Percentiles rank a stretch among this genome's conserved stretches.
These are phyloP conservation scores for Pyrus pyrifolia DNA, from an alignment of 306 rosid species.

Conservation along the genomic window DNA sequence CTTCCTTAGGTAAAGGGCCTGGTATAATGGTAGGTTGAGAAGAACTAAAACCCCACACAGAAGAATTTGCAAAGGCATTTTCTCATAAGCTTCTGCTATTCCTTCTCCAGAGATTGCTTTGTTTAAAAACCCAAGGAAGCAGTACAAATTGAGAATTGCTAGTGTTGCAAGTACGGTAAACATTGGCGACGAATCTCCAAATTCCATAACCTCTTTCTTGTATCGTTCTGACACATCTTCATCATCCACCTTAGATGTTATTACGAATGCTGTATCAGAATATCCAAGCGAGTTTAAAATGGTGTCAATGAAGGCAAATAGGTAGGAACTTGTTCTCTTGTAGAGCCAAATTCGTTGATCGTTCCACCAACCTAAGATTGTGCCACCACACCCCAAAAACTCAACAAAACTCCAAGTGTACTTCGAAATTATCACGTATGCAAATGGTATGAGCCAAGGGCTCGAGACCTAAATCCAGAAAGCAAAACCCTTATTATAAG, in stretches of 20 bases:
- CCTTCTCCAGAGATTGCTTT: slow-evolving; percentile 31
- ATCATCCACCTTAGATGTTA: slow-evolving; percentile 59
- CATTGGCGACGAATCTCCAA: slow-evolving; percentile 69
- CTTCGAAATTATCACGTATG: too few species aligned
- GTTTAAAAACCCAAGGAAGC: slow-evolving; percentile 44
- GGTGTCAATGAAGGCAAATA: slow-evolving; percentile 56
- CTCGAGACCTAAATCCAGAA: too few species aligned
- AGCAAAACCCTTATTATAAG: too few species aligned
- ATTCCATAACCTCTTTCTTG: slow-evolving; percentile 74
- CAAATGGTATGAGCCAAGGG: too few species aligned
- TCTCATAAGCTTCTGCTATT: slow-evolving; percentile 16
- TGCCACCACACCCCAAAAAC: slow-evolving; percentile 58
- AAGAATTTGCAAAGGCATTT: slow-evolving; percentile 49
- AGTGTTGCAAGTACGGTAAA: slow-evolving; percentile 49
- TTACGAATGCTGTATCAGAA: slow-evolving; percentile 36
- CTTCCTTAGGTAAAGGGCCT: too few species aligned
- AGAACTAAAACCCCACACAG: slow-evolving; percentile 51
- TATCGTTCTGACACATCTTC: slow-evolving; percentile 47
- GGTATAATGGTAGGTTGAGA: slow-evolving; percentile 50
- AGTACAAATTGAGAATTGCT: slow-evolving; percentile 52
- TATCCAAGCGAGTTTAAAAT: slow-evolving; percentile 41
- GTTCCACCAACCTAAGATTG: slow-evolving; percentile 84
- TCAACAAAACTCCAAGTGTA: slow-evolving; percentile 32
- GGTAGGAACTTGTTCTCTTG: slow-evolving; percentile 63
- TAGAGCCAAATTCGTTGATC: slow-evolving; percentile 69